Percentiles rank a stretch among this genome's conserved stretches.
These are phyloP conservation scores for Macrophomina tecta DNA, from an alignment of 2,329 filamentous ascomycete species.

Conservation along the genomic window DNA sequence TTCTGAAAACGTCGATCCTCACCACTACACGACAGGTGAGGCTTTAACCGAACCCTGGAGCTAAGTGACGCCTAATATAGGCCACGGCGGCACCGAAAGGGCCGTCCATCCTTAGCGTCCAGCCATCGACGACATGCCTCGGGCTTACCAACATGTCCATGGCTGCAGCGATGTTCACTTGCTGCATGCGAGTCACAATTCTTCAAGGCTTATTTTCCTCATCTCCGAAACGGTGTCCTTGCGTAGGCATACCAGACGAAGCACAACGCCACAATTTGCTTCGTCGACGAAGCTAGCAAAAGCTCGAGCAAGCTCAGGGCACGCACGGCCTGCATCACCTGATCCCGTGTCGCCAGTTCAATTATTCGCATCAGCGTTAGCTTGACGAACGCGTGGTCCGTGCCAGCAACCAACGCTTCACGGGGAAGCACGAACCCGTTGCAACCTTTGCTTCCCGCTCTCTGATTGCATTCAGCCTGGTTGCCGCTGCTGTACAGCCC, in stretches of 20 bases:
- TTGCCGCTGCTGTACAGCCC: conserved; percentile 12
- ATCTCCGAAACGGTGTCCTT: not conserved
- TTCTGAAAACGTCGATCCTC: conserved; percentile 26
- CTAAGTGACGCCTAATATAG: conserved; percentile 23
- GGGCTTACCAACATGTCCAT: conserved; percentile 17
- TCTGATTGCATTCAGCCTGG: conserved; percentile 1
- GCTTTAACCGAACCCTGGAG: conserved; percentile 21
- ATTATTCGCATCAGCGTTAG: not conserved
- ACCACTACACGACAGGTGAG: conserved; percentile 15
- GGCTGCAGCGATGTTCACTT: conserved; percentile 5
- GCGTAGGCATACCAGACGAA: not conserved
- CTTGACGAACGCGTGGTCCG: conserved; percentile 25
- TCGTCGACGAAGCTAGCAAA: conserved; percentile 8
- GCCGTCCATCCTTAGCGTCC: conserved; percentile 10
- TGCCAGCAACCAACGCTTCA: conserved; percentile 9
- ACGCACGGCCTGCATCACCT: conserved; percentile 18
- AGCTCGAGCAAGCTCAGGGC: conserved; percentile 19
- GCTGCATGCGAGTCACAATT: conserved; percentile 22
- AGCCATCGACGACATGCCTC: conserved; percentile 21
- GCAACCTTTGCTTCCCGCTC: conserved; percentile 18
- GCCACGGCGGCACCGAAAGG: conserved; percentile 26
- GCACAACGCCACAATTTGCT: conserved; percentile 17
- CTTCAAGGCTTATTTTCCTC: conserved; percentile 20
- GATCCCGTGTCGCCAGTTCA: conserved; percentile 12
- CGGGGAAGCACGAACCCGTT: conserved; percentile 25